These are phyloP conservation scores for Penicillium sp. DNA, from an alignment of 2,329 filamentous ascomycete genomes.

Conservation along the genomic window DNA sequence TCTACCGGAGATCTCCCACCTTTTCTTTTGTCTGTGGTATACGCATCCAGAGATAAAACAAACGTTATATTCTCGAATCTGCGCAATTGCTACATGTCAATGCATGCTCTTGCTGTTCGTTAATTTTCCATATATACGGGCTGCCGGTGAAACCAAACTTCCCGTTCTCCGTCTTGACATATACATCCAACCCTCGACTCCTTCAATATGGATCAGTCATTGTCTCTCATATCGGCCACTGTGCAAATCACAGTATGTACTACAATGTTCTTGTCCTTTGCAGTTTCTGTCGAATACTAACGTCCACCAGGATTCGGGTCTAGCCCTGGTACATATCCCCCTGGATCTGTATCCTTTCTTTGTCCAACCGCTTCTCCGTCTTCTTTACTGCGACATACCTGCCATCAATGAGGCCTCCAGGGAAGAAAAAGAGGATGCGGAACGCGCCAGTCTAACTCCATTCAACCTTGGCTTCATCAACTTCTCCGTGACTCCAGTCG, in stretches of 20 bases:
- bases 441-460: slow-evolving; percentile 35
- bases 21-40: neutral
- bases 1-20: neutral
- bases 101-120: neutral
- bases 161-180: neutral
- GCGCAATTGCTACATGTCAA: neutral
- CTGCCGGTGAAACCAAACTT: neutral
- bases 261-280: neutral
- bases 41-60: neutral
- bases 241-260: slow-evolving; percentile 29
- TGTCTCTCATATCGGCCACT: slow-evolving; percentile 28
- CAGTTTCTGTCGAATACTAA: neutral
- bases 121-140: neutral
- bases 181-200: neutral
- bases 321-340: slow-evolving; percentile 88
- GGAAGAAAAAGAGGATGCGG: slow-evolving; percentile 36
- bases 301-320: slow-evolving; percentile 66
- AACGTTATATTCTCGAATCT: neutral
- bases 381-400: slow-evolving; percentile 64
- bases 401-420: slow-evolving; percentile 36
- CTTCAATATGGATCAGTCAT: slow-evolving; percentile 24
- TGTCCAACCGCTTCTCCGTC: slow-evolving; percentile 78
- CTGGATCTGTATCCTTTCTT: slow-evolving; percentile 71
- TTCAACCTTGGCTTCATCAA: slow-evolving; percentile 72
- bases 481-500: slow-evolving; percentile 84